A percentile compares a stretch with the other conserved stretches of the same genome.
Evolutionary conservation across 2,329 filamentous ascomycete species (phyloP).

Genomic region (Cercospora sp.): DNA sequence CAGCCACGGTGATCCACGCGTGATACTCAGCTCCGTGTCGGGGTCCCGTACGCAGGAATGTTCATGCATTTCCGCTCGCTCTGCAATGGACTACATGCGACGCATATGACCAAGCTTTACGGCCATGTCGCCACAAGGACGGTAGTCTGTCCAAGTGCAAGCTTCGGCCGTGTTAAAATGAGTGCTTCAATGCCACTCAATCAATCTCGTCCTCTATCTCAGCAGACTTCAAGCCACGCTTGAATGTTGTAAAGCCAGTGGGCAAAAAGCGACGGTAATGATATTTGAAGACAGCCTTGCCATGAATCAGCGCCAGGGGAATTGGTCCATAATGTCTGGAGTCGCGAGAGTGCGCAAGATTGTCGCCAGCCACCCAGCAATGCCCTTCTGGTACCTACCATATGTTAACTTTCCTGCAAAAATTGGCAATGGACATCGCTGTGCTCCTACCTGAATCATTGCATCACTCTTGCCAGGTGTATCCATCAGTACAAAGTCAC

Average conservation of each 20-base stretch:
- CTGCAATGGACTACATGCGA: not conserved
- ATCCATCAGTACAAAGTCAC: slow-evolving; percentile 70
- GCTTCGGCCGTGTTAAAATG: not conserved
- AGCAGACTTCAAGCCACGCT: slow-evolving; percentile 23
- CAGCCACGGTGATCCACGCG: not conserved
- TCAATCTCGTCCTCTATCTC: slow-evolving; percentile 20
- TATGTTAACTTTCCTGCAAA: slow-evolving; percentile 12
- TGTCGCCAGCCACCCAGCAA: slow-evolving; percentile 89
- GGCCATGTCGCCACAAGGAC: not conserved
- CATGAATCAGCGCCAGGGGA: slow-evolving; percentile 78
- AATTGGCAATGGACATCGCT: not conserved
- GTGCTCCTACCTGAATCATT: slow-evolving; percentile 63
- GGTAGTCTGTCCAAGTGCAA: not conserved
- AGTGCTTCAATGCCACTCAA: not conserved
- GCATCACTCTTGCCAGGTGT: slow-evolving; percentile 51
- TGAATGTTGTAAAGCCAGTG: slow-evolving; percentile 9
- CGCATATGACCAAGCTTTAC: not conserved
- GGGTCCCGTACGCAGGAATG: not conserved
- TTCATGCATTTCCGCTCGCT: not conserved
- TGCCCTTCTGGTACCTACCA: slow-evolving; percentile 81
- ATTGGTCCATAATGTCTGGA: slow-evolving; percentile 84
- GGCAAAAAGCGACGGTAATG: slow-evolving; percentile 17
- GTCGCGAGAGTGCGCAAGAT: slow-evolving; percentile 78
- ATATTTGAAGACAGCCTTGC: slow-evolving; percentile 66
- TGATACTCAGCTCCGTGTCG: not conserved